phyloP scores from a whole-genome alignment of 768 basidiomycete genomes.

The Psilocybe tampanensis region DNA sequence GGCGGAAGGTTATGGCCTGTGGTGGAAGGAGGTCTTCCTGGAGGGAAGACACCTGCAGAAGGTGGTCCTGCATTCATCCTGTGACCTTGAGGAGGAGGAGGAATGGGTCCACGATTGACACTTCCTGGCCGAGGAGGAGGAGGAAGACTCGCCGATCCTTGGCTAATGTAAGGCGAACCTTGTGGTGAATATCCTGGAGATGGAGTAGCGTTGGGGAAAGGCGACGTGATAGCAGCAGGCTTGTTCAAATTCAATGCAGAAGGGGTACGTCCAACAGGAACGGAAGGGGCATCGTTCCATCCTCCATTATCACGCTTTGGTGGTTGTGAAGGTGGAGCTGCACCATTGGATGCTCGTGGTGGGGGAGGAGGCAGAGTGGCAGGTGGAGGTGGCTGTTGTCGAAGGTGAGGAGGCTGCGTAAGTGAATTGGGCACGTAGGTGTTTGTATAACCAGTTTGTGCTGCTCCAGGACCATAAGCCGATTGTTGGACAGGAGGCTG shows the following conservation, averaged over 20 bases:
- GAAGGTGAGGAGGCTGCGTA: constrained; percentile 43
- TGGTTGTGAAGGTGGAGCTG: constrained; percentile 42
- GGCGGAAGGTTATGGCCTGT: constrained; percentile 19
- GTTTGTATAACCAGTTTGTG: constrained; percentile 26
- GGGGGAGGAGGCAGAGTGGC: constrained; percentile 40
- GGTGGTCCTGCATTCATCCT: constrained; percentile 31
- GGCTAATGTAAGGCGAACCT: constrained; percentile 47
- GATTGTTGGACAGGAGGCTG: constrained; percentile 10
- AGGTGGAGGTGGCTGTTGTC: constrained; percentile 35
- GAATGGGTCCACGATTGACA: constrained; percentile 46
- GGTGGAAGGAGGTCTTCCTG: constrained; percentile 28
- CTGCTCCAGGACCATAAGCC: constrained; percentile 12
- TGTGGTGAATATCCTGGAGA: constrained; percentile 48
- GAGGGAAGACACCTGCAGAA: constrained; percentile 25
- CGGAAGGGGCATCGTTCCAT: constrained; percentile 88
- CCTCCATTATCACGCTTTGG: constrained; percentile 76
- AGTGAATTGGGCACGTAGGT: constrained; percentile 21
- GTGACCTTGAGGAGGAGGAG: constrained; percentile 37
- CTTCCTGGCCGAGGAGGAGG: constrained; percentile 70
- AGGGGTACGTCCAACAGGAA: constrained; percentile 52
- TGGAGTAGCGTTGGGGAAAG: constrained; percentile 74
- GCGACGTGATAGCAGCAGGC: constrained; percentile 77
- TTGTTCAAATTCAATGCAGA: constrained; percentile 50
- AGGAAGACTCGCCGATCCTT: constrained; percentile 50
- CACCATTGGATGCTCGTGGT: constrained; percentile 37